phyloP scores from a whole-genome alignment of 768 basidiomycete species.

The Lentinula guzmanii region DNA sequence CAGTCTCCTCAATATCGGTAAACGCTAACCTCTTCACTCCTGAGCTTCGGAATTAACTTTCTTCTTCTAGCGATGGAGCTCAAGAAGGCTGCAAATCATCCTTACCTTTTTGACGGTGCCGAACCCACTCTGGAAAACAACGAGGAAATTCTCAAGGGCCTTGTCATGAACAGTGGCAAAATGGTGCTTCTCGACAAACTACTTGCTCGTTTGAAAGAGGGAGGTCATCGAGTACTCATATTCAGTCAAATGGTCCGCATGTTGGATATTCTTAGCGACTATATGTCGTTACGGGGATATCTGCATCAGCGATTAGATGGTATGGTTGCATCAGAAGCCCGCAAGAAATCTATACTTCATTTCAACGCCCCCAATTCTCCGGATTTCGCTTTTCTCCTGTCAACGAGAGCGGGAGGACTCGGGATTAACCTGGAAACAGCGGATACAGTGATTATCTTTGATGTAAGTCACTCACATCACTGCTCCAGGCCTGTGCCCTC shows the following conservation, averaged over 20 bases:
- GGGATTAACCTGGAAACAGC: constrained; percentile 99
- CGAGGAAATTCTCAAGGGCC: constrained; percentile 89
- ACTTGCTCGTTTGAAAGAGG: constrained; percentile 79
- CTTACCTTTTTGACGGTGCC: constrained; percentile 95
- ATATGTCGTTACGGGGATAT: constrained; percentile 87
- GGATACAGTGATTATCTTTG: constrained; percentile 98
- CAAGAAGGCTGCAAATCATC: constrained; percentile 98
- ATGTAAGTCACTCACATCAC: constrained; percentile 48
- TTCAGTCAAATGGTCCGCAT: constrained; percentile 99
- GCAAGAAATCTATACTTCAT: constrained; percentile 95
- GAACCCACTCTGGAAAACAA: constrained; percentile 54
- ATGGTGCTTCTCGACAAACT: constrained; percentile 98
- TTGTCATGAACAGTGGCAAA: constrained; percentile 98
- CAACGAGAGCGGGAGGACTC: constrained; percentile 93
- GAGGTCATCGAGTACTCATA: constrained; percentile 95
- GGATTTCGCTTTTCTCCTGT: constrained; percentile 95
- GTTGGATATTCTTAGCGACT: constrained; percentile 97
- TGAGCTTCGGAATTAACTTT: constrained; percentile 4
- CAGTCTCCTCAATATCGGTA: constrained; percentile 91
- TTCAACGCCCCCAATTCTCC: constrained; percentile 91
- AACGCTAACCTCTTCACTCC: constrained; percentile 14
- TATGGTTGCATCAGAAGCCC: constrained; percentile 86
- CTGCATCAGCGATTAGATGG: constrained; percentile 94
- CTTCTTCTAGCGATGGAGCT: constrained; percentile 81
- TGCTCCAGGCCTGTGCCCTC: constrained; percentile 8